Percentiles rank a stretch among this genome's conserved stretches.
Conservation (phyloP, 179 eudicot genomes). For the Gypsophila paniculata region DNA sequence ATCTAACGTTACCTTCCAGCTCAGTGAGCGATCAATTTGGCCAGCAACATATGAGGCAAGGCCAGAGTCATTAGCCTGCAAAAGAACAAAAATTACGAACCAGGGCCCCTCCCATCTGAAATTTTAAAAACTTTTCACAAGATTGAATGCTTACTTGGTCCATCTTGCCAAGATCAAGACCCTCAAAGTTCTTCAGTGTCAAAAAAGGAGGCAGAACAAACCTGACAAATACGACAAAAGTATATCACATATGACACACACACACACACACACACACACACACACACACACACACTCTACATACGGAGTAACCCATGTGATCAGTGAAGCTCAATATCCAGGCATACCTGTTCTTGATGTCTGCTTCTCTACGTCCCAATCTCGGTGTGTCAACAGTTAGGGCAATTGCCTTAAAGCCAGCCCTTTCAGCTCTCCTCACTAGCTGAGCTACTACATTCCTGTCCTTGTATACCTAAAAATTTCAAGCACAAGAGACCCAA, state of each 20-base stretch:
- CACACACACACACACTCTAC: too few species aligned
- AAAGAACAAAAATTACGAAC: not conserved
- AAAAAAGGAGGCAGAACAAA: conserved; percentile 62
- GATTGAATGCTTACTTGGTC: conserved; percentile 47
- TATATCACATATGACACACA: not conserved
- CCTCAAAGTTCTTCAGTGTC: conserved; percentile 83
- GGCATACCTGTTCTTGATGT: conserved; percentile 87
- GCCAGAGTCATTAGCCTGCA: conserved; percentile 79
- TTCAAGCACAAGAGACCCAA: not conserved
- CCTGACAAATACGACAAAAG: conserved; percentile 31
- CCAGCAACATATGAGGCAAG: conserved; percentile 68
- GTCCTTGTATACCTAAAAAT: conserved; percentile 59
- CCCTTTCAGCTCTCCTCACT: conserved; percentile 95
- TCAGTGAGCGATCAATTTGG: conserved; percentile 68
- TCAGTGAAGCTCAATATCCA: not conserved
- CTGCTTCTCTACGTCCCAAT: conserved; percentile 95
- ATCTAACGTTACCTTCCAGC: conserved; percentile 62
- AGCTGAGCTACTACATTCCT: conserved; percentile 84
- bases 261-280: too few species aligned
- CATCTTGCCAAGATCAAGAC: conserved; percentile 73
- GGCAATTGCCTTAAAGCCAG: conserved; percentile 98
- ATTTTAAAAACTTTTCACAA: not conserved
- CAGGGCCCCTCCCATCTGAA: not conserved
- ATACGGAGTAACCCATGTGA: not conserved
- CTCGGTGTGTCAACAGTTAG: conserved; percentile 96